A percentile compares a stretch with the other conserved stretches of the same genome.
Evolutionary conservation across 106 monocot species (phyloP).

Genomic region (Acorus gramineus): DNA sequence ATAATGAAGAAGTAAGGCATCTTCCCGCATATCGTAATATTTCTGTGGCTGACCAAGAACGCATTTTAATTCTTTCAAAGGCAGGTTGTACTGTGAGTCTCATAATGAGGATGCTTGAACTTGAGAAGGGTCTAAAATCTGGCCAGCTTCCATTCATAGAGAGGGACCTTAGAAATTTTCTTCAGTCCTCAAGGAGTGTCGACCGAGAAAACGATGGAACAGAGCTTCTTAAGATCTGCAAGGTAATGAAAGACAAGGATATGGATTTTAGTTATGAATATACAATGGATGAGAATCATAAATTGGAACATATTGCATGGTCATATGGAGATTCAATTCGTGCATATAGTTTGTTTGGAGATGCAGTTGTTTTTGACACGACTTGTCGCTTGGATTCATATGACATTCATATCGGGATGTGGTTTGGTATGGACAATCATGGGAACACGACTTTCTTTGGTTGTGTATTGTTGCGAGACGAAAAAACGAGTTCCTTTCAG

Average conservation of each 20-base stretch:
- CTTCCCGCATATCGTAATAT: constrained; percentile 43
- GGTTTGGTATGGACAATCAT: constrained; percentile 77
- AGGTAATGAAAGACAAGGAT: constrained; percentile 64
- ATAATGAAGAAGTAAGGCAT: constrained; percentile 35
- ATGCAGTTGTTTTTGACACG: constrained; percentile 67
- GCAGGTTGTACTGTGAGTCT: constrained; percentile 44
- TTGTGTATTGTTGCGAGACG: constrained; percentile 64
- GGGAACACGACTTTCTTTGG: constrained; percentile 63
- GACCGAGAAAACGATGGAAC: constrained; percentile 56
- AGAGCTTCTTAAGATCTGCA: constrained; percentile 64
- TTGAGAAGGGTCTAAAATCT: constrained; percentile 44
- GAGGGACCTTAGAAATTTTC: constrained; percentile 62
- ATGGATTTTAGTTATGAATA: constrained; percentile 67
- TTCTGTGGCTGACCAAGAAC: constrained; percentile 46
- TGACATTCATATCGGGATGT: constrained; percentile 46
- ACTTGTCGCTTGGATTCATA: constrained; percentile 42
- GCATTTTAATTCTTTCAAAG: constrained; percentile 49
- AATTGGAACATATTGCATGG: constrained; percentile 70
- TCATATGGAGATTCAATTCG: constrained; percentile 57
- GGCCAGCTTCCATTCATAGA: constrained; percentile 59
- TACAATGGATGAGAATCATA: constrained; percentile 37
- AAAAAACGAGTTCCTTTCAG: constrained; percentile 35
- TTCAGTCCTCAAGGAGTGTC: constrained; percentile 49
- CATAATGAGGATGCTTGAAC: constrained; percentile 65
- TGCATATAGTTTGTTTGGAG: constrained; percentile 62